phyloP scores from a whole-genome alignment of 176 grass and related monocot genomes.

The Oryza glaberrima region DNA sequence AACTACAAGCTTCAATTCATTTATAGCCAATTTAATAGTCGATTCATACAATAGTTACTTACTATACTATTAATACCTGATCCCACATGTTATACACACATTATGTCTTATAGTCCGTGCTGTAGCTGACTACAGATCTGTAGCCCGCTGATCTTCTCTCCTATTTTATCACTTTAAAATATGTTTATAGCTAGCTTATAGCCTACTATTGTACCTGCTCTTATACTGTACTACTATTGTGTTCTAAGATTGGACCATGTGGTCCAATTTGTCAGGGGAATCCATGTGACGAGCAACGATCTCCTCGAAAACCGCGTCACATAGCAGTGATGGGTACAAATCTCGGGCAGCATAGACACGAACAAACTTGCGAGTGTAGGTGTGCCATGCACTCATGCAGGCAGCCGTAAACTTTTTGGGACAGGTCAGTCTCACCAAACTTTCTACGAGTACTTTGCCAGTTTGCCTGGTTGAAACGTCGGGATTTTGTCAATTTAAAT shows the following conservation, averaged over 20 bases:
- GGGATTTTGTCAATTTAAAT: not conserved
- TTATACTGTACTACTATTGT: not conserved
- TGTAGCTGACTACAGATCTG: too few relatives aligned
- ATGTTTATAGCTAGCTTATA: too few relatives aligned
- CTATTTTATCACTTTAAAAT: too few relatives aligned
- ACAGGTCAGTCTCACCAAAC: slow-evolving; percentile 26
- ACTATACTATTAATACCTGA: too few relatives aligned
- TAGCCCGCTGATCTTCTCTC: too few relatives aligned
- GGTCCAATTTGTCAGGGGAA: not conserved
- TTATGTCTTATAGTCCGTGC: too few relatives aligned
- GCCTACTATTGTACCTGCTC: too few relatives aligned
- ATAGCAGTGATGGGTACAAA: slow-evolving; percentile 24
- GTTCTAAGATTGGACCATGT: slow-evolving; percentile 12
- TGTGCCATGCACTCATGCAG: slow-evolving; percentile 3
- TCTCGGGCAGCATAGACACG: slow-evolving; percentile 18
- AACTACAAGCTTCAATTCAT: too few relatives aligned
- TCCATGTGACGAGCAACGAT: slow-evolving; percentile 45
- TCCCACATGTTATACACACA: too few relatives aligned
- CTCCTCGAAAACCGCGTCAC: slow-evolving; percentile 37
- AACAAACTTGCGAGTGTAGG: slow-evolving; percentile 4
- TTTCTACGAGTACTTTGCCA: not conserved
- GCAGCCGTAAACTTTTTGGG: slow-evolving; percentile 2
- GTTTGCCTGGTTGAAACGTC: not conserved
- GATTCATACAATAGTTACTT: too few relatives aligned
- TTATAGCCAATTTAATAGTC: too few relatives aligned